Evolutionary conservation across 2,329 filamentous ascomycete species (phyloP), one percentile per base, ranked within the genome.

Genomic region (Colletotrichum tabaci): DNA sequence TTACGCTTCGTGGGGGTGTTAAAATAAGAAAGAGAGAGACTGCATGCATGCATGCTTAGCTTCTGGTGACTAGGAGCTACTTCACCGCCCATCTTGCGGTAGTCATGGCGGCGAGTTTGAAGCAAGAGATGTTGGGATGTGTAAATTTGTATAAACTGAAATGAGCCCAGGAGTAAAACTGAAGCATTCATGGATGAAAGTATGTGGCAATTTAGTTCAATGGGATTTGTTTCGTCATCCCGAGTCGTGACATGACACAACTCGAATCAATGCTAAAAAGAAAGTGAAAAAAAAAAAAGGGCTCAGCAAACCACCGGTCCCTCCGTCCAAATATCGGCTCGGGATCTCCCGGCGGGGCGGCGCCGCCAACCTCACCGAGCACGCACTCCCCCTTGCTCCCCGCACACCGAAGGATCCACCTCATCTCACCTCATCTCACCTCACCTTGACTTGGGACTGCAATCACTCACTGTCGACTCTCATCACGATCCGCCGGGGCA

Each of bases 321-420:
- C n/a, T 6, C 46, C n/a, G 6, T 61, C 13, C 9, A 40, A 35
- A 35, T 5, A n/a, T 42, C n/a, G 35, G n/a, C 35, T 57, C 53
- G 10, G 66, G 50, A 30, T 18, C 26, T 30, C 18, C 23, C 53
- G 18, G 8, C 18, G 49, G 47, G 9, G 35, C 35, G 55, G 30
- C 49, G 23, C 47, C 42, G 47, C 67, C 47, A 56, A 42, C 38
- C 47, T 71, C 57, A 61, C 64, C 68, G 64, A 53, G n/a, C 35
- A n/a, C 38, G 16, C 18, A 67, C 38, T 23, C 64, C 57, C 52
- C 30, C 7, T 26, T 62, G 64, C 49, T 55, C 35, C 23, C 5
- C 21, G 35, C 38, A 61, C 57, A 67, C 64, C 68, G 57, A 67
- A 62, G 50, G 57, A 71, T 46, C 68, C 67, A 71, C 67, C 56